Evolutionary conservation across 2,329 filamentous ascomycete genomes (phyloP).

Genomic region (Massarina eburnea): DNA sequence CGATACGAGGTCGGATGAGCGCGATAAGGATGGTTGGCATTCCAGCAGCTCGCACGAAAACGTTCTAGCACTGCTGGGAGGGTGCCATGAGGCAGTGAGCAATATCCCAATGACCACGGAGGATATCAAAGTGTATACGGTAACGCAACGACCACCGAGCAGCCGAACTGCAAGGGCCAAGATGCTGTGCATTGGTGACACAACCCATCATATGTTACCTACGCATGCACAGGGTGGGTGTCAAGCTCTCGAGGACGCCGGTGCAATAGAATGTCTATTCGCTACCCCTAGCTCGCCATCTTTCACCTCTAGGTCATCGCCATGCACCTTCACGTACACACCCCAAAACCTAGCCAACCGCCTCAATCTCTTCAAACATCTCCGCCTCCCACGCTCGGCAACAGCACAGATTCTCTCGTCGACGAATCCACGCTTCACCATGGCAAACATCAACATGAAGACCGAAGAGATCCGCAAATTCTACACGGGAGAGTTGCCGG

Average conservation of each 20-base stretch:
- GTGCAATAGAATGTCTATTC: conserved; percentile 13
- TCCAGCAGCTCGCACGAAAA: conserved; percentile 6
- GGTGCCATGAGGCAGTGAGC: conserved; percentile 4
- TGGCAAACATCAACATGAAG: conserved; percentile 9
- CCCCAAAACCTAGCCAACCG: conserved; percentile 2
- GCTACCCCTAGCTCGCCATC: not conserved
- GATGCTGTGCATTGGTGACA: conserved; percentile 13
- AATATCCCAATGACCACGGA: conserved; percentile 5
- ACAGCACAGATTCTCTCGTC: conserved; percentile 15
- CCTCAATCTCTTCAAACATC: conserved; percentile 6
- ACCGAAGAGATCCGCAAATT: conserved; percentile 12
- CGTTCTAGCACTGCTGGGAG: conserved; percentile 9
- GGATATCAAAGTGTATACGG: conserved; percentile 15
- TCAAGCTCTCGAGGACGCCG: conserved; percentile 16
- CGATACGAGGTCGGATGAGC: conserved; percentile 12
- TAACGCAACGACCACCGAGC: conserved; percentile 13
- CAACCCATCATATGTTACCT: conserved; percentile 17
- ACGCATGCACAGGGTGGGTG: conserved; percentile 16
- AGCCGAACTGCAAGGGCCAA: conserved; percentile 1
- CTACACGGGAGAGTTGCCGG: conserved; percentile 10
- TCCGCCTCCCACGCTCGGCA: conserved; percentile 14
- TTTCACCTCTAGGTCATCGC: not conserved
- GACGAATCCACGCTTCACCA: conserved; percentile 11
- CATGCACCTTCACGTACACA: not conserved
- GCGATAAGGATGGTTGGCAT: conserved; percentile 11